These are phyloP conservation scores for Prunus mira DNA, from an alignment of 306 rosid genomes.

Conservation along the genomic window DNA sequence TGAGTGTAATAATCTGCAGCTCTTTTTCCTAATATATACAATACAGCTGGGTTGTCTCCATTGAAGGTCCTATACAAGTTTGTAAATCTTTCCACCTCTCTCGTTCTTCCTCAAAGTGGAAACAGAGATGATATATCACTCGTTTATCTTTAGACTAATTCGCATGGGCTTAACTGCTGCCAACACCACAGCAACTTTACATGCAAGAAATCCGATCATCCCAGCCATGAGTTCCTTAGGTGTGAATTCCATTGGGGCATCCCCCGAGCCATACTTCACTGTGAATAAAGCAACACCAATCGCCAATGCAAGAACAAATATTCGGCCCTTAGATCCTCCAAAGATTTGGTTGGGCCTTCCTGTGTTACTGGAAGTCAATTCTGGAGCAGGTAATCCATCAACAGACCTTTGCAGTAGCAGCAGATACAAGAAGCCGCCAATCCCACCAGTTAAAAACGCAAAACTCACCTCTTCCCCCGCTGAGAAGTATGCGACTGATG, in stretches of 20 bases:
- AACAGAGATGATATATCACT: conserved; percentile 30
- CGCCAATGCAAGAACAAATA: conserved; percentile 54
- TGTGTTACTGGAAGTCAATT: conserved; percentile 25
- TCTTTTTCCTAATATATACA: conserved; percentile 6
- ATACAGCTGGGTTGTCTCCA: conserved; percentile 13
- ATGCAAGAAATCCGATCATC: conserved; percentile 78
- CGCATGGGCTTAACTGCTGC: conserved; percentile 74
- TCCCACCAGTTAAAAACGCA: conserved; percentile 78
- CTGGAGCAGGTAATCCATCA: conserved; percentile 69
- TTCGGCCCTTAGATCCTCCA: conserved; percentile 48
- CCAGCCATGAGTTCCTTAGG: conserved; percentile 70
- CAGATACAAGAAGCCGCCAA: conserved; percentile 79
- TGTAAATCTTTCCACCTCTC: background rate
- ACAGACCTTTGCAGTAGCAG: conserved; percentile 81
- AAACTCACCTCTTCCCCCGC: conserved; percentile 50
- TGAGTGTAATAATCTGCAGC: background rate
- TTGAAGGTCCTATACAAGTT: background rate
- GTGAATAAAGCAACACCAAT: conserved; percentile 42
- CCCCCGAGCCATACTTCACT: conserved; percentile 53
- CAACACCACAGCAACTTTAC: conserved; percentile 74
- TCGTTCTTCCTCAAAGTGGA: background rate
- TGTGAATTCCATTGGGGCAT: conserved; percentile 37
- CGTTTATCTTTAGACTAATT: conserved; percentile 36
- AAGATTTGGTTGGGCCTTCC: conserved; percentile 27
- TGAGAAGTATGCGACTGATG: conserved; percentile 48